phyloP scores from a whole-genome alignment of 495 filamentous ascomycete species.

The Tetracladium marchalianum region DNA sequence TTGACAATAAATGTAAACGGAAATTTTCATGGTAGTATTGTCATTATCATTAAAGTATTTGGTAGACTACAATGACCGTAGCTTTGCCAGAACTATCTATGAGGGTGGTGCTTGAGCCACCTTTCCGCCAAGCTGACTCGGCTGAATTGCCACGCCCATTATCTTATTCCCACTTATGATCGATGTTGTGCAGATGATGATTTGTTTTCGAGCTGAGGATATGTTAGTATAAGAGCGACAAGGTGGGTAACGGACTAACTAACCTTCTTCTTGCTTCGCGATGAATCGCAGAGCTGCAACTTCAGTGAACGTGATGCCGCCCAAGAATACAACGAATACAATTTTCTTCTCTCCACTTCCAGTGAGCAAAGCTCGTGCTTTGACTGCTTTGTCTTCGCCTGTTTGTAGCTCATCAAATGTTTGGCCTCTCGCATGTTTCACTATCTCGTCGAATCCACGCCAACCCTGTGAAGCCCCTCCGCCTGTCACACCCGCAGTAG shows the following conservation, averaged over 20 bases:
- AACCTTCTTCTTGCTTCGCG: slow-evolving; percentile 72
- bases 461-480: slow-evolving; percentile 67
- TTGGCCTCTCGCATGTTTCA: slow-evolving; percentile 73
- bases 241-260: slow-evolving; percentile 6
- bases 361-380: slow-evolving; percentile 75
- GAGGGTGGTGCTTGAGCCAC: not conserved
- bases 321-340: slow-evolving; percentile 88
- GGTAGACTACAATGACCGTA: not conserved
- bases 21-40: not conserved
- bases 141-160: slow-evolving; percentile 82
- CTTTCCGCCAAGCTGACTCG: slow-evolving; percentile 22
- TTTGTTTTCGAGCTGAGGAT: slow-evolving; percentile 51
- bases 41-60: slow-evolving; percentile 3
- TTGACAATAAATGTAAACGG: too few relatives aligned
- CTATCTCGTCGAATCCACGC: slow-evolving; percentile 81
- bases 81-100: not conserved
- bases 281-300: slow-evolving; percentile 91
- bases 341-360: slow-evolving; percentile 67
- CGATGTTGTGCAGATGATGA: slow-evolving; percentile 86
- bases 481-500: slow-evolving; percentile 35
- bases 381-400: slow-evolving; percentile 85
- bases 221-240: slow-evolving; percentile 4
- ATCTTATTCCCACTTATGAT: slow-evolving; percentile 84
- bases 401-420: slow-evolving; percentile 91
- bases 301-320: slow-evolving; percentile 90